phyloP scores from a whole-genome alignment of 805 yeast genomes.

The Kluyveromyces dobzhanskii region DNA sequence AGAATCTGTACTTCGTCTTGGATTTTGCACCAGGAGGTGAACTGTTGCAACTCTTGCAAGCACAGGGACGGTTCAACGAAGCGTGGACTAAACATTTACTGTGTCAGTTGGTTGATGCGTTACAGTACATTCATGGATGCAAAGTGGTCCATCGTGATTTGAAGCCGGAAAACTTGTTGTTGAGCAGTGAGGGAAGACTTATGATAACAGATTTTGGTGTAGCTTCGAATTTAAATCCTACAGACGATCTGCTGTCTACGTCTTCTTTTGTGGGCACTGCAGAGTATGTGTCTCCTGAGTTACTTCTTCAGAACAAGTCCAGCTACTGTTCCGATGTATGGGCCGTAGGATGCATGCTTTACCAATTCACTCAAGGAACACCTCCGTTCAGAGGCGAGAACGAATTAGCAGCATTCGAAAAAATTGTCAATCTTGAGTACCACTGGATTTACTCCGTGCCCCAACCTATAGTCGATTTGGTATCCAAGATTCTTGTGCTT shows the following conservation, averaged over 20 bases:
- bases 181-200: slow-evolving; percentile 77
- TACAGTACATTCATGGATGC: slow-evolving; percentile 76
- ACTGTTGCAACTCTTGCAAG: slow-evolving; percentile 67
- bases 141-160: slow-evolving; percentile 92
- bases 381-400: slow-evolving; percentile 88
- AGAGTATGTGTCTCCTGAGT: slow-evolving; percentile 91
- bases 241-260: slow-evolving; percentile 17
- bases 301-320: slow-evolving; percentile 67
- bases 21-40: slow-evolving; percentile 97
- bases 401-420: slow-evolving; percentile 81
- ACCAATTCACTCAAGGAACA: slow-evolving; percentile 70
- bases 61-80: slow-evolving; percentile 70
- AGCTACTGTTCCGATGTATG: slow-evolving; percentile 84
- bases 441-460: slow-evolving; percentile 59
- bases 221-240: slow-evolving; percentile 47
- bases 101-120: slow-evolving; percentile 83
- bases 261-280: slow-evolving; percentile 97
- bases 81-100: slow-evolving; percentile 70
- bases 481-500: slow-evolving; percentile 56
- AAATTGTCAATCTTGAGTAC: slow-evolving; percentile 72
- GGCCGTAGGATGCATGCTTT: slow-evolving; percentile 89
- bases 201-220: slow-evolving; percentile 98
- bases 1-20: slow-evolving; percentile 79
- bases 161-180: slow-evolving; percentile 86
- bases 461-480: slow-evolving; percentile 52